Evolutionary conservation across 176 grass and related monocot genomes (phyloP).

Genomic region (sorghum (Sorghum bicolor)): DNA sequence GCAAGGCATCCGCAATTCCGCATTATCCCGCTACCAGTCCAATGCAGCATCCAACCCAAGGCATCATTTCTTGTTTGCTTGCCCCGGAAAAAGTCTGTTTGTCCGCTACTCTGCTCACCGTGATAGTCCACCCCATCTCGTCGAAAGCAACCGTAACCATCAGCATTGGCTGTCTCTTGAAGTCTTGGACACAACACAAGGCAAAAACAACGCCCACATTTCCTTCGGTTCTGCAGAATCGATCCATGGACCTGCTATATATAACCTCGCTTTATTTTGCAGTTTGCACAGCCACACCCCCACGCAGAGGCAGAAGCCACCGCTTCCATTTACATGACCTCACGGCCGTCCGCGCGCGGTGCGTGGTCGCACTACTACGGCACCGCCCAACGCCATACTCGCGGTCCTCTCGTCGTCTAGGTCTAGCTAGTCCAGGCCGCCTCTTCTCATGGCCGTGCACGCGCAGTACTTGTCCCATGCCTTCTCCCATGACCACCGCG

Average conservation of each 20-base stretch:
- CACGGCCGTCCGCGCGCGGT: background rate
- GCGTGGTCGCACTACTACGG: constrained; percentile 7
- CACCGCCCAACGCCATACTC: background rate
- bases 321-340: background rate
- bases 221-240: background rate
- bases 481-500: constrained; percentile 40
- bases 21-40: no score
- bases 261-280: background rate
- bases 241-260: background rate
- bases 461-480: constrained; percentile 31
- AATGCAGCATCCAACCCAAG: no score
- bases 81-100: background rate
- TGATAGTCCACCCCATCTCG: background rate
- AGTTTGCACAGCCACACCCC: background rate
- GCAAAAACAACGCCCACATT: background rate
- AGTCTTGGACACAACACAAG: background rate
- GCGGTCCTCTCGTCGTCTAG: background rate
- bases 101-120: background rate
- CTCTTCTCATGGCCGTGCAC: constrained; percentile 42
- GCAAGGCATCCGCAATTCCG: no score
- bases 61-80: background rate
- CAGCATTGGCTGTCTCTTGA: no score
- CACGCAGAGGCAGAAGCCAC: background rate
- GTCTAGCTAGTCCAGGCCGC: background rate
- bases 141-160: background rate